Percentiles rank a stretch among this genome's conserved stretches.
Conservation (phyloP, 331 rosid genomes). For the Acacia pycnantha region DNA sequence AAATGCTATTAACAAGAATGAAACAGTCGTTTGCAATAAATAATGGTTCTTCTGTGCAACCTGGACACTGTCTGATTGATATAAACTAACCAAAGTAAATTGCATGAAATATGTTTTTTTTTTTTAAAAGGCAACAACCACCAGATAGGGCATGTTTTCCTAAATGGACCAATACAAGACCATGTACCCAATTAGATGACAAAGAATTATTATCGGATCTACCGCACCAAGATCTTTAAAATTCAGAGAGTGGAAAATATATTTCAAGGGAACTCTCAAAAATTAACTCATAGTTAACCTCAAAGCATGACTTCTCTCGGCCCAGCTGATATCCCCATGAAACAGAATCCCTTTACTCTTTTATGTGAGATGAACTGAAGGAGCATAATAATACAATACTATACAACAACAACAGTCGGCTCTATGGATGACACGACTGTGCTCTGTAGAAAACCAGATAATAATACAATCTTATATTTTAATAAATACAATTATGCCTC, state of each 20-base stretch:
- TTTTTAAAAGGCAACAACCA: background rate
- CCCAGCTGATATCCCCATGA: background rate
- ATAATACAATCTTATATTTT: background rate
- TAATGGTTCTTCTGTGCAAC: conserved; percentile 9
- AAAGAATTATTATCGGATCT: background rate
- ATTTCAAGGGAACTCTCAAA: conserved; percentile 16
- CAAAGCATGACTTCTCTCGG: conserved; percentile 15
- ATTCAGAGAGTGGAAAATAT: background rate
- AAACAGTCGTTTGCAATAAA: conserved; percentile 7
- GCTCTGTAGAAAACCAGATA: too few relatives aligned
- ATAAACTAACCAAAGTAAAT: background rate
- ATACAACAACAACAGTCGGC: too few relatives aligned
- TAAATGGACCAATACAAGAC: background rate
- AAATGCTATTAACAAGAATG: conserved; percentile 1
- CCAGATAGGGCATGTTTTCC: background rate
- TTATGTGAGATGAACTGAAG: background rate
- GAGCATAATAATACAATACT: background rate
- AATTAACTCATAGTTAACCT: conserved; percentile 6
- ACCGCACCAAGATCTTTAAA: conserved; percentile 1
- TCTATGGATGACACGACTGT: too few relatives aligned
- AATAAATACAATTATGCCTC: conserved; percentile 11
- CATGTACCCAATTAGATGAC: background rate
- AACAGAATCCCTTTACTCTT: conserved; percentile 17
- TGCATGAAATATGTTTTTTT: background rate
- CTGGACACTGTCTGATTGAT: background rate